Evolutionary conservation across 768 basidiomycete genomes (phyloP), one percentile per base, ranked within the genome.

Genomic region (Auricularia cornea): DNA sequence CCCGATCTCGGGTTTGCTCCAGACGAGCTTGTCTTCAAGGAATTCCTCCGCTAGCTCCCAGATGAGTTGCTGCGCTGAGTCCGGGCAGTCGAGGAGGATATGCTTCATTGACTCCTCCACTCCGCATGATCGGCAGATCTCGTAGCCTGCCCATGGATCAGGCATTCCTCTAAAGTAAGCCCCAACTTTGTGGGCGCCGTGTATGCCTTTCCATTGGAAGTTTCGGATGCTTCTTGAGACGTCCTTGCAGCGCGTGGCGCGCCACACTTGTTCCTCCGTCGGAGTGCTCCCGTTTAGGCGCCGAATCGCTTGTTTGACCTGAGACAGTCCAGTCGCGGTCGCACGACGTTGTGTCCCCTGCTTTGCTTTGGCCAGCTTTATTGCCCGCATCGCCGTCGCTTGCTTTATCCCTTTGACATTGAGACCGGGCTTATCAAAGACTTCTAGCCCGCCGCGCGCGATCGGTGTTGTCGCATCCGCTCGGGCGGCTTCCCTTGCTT

Each of bases 161-260:
- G 26, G 35, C 30, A 59, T 59, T 3, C 35, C 40, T 10, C 33
- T 16, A 20, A 59, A 70, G 26, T 71, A 63, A 1, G 44, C 51
- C 5, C 70, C 70, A 0, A 64, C 60, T 29, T 63, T 65, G 52
- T 68, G 70, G 16, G 65, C 68, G 59, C 67, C 69, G 41, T 71
- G 70, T 1, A 60, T 62, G 1, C 48, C 32, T 48, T 62, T 70
- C 70, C 69, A 71, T 3, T 66, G 60, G 44, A 48, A 48, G 44
- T 48, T 48, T 48, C 44, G 44, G 12, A 20, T 18, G 10, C 6
- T 20, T 18, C 44, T 18, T 6, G 44, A 48, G 11, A 48, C 6
- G 44, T 48, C 44, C 20, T 20, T 48, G 44, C 12, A 48, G 6
- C 20, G 11, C 44, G 18, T 11, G 16, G 12, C 44, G 18, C 6